Conservation (phyloP, 2,329 filamentous ascomycete species). For the Xylariaceae sp. region DNA sequence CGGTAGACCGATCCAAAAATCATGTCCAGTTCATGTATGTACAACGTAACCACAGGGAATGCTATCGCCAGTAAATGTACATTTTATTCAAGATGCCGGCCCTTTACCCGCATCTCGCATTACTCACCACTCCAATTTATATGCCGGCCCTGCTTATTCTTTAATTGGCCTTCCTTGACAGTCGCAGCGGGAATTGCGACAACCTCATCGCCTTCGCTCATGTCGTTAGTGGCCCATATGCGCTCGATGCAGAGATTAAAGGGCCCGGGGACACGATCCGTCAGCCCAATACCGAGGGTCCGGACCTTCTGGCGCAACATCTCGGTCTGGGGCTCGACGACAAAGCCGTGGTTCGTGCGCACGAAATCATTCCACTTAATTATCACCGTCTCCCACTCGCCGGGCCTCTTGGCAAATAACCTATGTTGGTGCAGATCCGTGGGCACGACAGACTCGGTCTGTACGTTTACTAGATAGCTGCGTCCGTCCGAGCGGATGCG, state of each 20-base stretch:
- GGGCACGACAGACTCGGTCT: slow-evolving; percentile 91
- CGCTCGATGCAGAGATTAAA: slow-evolving; percentile 86
- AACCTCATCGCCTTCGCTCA: slow-evolving; percentile 45
- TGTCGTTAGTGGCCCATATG: slow-evolving; percentile 88
- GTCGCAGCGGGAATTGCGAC: slow-evolving; percentile 21
- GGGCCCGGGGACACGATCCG: slow-evolving; percentile 85
- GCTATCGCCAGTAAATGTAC: slow-evolving; percentile 10
- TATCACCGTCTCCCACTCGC: slow-evolving; percentile 94
- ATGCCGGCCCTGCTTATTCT: slow-evolving; percentile 51
- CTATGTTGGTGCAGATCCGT: slow-evolving; percentile 97
- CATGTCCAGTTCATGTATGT: slow-evolving; percentile 23
- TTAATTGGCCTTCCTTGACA: slow-evolving; percentile 44
- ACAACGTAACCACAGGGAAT: slow-evolving; percentile 8
- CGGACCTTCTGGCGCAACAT: slow-evolving; percentile 85
- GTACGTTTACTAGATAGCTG: slow-evolving; percentile 93
- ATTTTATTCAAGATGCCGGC: neutral
- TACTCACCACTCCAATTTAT: slow-evolving; percentile 49
- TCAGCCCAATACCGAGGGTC: slow-evolving; percentile 86
- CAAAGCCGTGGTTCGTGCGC: slow-evolving; percentile 88
- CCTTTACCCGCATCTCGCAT: neutral
- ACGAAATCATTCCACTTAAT: slow-evolving; percentile 94
- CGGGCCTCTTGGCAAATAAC: slow-evolving; percentile 77
- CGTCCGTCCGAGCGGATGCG: slow-evolving; percentile 90
- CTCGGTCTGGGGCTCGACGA: slow-evolving; percentile 91
- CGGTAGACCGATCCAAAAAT: slow-evolving; percentile 3